Base-by-base conservation (phyloP, 768 basidiomycete species). In the Trametopsis cervina region DNA sequence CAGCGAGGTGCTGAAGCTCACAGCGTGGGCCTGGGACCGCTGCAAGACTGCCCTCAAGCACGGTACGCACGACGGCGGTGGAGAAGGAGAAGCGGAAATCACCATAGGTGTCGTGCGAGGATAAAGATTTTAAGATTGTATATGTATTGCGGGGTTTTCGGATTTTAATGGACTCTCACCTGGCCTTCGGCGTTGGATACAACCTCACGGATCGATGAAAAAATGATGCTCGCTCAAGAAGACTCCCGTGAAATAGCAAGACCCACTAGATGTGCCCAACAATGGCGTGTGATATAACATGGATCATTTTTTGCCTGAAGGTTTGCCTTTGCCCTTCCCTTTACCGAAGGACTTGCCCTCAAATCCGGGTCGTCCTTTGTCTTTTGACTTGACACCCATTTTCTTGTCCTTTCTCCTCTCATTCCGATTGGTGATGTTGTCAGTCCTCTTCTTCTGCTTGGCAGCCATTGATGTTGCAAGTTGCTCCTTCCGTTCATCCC, bases 401-500 rank as follows among this genome's bases (percentile, higher is more conserved):
- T 69, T 68, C 61, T 75, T 81, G 41, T 81, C 80, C 54, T 73
- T 77, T 63, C 76, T 74, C 26, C 85, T 74, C 62, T 97, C 92
- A 48, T 83, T 80, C 15, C 92, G 80, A 71, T 76, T 80, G 0
- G 90, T 86, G 57, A 97, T 87, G 59, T 98, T 97, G 57, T 95
- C 92, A 12, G 80, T 61, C 3, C 92, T 77, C 66, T 98, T 98
- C 71, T 94, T 91, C 66, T 91, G 85, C 63, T 78, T 83, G 24
- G 88, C 87, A 1, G 85, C 86, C 77, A 90, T 86, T 2, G 83
- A 74, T 10, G 80, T 74, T 2, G 75, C 56, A 22, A 92, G 60
- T 29, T 89, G 81, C 47, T 87, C 83, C 63, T 95, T 95, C 51
- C 91, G 81, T 54, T 90, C 86, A 36, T 80, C 78, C 94, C 93